Base-by-base conservation (phyloP, 78 protist genomes). In the Planoprotostelium fungivorum region DNA sequence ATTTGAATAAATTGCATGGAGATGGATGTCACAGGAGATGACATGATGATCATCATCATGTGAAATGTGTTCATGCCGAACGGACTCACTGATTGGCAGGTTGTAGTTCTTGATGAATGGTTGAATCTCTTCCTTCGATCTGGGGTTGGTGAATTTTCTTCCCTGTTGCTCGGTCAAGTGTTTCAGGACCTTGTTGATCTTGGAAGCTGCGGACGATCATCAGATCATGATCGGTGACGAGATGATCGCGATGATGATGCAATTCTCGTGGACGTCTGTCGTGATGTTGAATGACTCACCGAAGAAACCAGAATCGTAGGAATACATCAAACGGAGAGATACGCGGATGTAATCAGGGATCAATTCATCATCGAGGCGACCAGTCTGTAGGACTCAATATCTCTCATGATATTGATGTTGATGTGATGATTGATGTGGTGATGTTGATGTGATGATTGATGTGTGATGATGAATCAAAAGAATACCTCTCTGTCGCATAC, bases 91-190 rank as follows among this genome's bases (percentile, higher is more conserved):
- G 10, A 90, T 38, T 51, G 39, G 86, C 23, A 88, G 38, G 38
- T 89, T 37, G 36, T 95, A 94, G 90, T 88, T 87, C 35, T 87
- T 36, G 38, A 93, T 95, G 91, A 95, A 93, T 51, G 93, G 97
- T 28, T 28, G 35, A 38, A 95, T 95, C 28, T 95, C 94, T 39
- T 35, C 16, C 1, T 37, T 86, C 0, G 88, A 84, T 1, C 0
- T 29, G 36, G 94, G 88, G 51, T 35, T 39, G 83, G 87, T 39
- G 85, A 86, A 84, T 31, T 90, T 86, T 1, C 35, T 16, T 28
- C 92, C 92, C 35, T 86, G 92, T 63, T 90, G 37, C 1, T 38
- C 88, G 23, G 90, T 87, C 88, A 91, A 23, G 63, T 35, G 86
- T 84, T 85, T 37, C 85, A 91, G 10, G 63, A 92, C 1, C 86